These are phyloP conservation scores for Cryptococcus sp. DNA, from an alignment of 1,284 basidiomycete genomes.

Conservation along the genomic window DNA sequence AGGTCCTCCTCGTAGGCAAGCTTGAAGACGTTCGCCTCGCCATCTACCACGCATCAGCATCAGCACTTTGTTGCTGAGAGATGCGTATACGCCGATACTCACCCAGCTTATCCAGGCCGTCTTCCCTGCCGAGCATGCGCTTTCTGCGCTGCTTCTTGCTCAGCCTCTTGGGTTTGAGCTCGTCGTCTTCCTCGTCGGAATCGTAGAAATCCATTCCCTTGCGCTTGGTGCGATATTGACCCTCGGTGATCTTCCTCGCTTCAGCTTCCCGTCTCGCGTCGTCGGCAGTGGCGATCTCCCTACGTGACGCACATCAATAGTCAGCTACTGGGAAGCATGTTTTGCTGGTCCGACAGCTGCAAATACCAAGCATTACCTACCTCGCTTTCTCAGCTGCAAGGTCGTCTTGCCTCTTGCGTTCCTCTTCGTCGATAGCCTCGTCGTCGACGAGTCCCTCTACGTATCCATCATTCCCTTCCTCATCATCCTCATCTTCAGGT, in stretches of 20 bases:
- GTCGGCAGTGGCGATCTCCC: slow-evolving; percentile 39
- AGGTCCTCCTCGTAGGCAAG: slow-evolving; percentile 32
- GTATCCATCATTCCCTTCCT: slow-evolving; percentile 35
- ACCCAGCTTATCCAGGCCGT: slow-evolving; percentile 39
- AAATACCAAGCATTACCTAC: slow-evolving; percentile 22
- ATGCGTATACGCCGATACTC: slow-evolving; percentile 6
- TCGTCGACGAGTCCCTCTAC: slow-evolving; percentile 45
- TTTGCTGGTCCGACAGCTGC: no score
- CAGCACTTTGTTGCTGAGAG: background rate
- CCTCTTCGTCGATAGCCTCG: slow-evolving; percentile 31
- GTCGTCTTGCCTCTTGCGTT: slow-evolving; percentile 27
- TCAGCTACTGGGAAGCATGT: slow-evolving; percentile 3
- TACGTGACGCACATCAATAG: slow-evolving; percentile 5
- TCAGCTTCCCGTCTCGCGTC: slow-evolving; percentile 41
- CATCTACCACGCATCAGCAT: slow-evolving; percentile 16
- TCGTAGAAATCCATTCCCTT: slow-evolving; percentile 38
- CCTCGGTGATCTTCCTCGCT: slow-evolving; percentile 43
- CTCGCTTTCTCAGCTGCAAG: slow-evolving; percentile 38
- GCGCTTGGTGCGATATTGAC: slow-evolving; percentile 34
- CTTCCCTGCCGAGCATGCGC: slow-evolving; percentile 30
- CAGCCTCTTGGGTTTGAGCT: slow-evolving; percentile 17
- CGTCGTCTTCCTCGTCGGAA: slow-evolving; percentile 40
- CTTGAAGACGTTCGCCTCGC: slow-evolving; percentile 38
- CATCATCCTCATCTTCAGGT: slow-evolving; percentile 31
- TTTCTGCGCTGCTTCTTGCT: slow-evolving; percentile 33